Evolutionary conservation across 805 yeast genomes (phyloP).

Genomic region (Yamadazyma scolyti): DNA sequence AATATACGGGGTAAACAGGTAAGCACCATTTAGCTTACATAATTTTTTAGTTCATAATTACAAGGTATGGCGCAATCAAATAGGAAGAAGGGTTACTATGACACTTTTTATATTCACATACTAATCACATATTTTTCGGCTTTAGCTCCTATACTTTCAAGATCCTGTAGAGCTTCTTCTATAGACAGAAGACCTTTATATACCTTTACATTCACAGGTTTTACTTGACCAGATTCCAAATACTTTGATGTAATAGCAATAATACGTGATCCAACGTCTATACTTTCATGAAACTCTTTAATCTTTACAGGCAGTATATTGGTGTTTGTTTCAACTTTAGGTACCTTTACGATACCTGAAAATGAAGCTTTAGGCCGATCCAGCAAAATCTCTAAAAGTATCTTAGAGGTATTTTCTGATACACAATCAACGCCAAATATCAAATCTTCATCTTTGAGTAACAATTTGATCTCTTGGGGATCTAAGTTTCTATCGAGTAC

Average conservation of each 20-base stretch:
- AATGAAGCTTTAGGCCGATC: slow-evolving; percentile 16
- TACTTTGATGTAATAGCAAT: slow-evolving; percentile 29
- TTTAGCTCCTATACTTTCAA: slow-evolving; percentile 39
- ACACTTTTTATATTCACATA: no score
- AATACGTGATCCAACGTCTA: slow-evolving; percentile 30
- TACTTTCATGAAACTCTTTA: slow-evolving; percentile 42
- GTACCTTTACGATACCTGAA: slow-evolving; percentile 39
- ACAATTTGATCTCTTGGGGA: slow-evolving; percentile 11
- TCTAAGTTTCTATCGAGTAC: slow-evolving; percentile 32
- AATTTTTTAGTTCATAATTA: no score
- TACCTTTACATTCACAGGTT: slow-evolving; percentile 30
- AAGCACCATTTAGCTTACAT: no score
- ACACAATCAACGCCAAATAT: slow-evolving; percentile 43
- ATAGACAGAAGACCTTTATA: slow-evolving; percentile 33
- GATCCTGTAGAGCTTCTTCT: slow-evolving; percentile 30
- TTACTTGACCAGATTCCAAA: slow-evolving; percentile 21
- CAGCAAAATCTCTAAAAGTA: slow-evolving; percentile 24
- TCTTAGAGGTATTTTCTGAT: slow-evolving; percentile 35
- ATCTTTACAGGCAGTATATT: slow-evolving; percentile 30
- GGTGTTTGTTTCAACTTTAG: slow-evolving; percentile 21
- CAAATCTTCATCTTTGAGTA: slow-evolving; percentile 19
- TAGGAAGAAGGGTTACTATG: no score
- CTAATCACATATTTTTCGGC: slow-evolving; percentile 43
- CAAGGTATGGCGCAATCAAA: no score
- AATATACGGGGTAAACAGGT: no score